Evolutionary conservation across 1,139 yeast species (phyloP).

Genomic region (Candida glucosophila): DNA sequence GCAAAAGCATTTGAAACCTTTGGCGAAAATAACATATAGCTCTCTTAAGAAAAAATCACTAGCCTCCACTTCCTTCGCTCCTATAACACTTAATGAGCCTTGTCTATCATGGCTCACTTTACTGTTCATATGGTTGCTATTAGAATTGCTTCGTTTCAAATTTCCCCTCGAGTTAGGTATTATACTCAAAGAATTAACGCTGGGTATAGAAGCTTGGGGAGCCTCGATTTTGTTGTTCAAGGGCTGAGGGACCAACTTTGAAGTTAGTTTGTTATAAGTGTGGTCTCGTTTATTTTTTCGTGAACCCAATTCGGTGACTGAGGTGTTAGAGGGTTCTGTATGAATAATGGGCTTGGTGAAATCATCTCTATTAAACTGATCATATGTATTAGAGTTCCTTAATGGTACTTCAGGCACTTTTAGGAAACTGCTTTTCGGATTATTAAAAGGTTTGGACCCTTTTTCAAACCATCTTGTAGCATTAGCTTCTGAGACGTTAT

Average conservation of each 20-base stretch:
- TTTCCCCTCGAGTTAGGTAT: slow-evolving; percentile 9
- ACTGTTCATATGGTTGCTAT: slow-evolving; percentile 4
- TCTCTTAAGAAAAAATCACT: slow-evolving; percentile 39
- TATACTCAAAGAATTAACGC: slow-evolving; percentile 7
- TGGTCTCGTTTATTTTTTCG: slow-evolving; percentile 16
- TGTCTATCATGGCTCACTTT: slow-evolving; percentile 3
- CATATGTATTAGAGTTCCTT: slow-evolving; percentile 31
- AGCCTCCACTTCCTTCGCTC: slow-evolving; percentile 26
- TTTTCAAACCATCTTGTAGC: too few species aligned
- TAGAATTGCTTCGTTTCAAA: slow-evolving; percentile 23
- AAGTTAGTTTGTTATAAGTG: slow-evolving; percentile 41
- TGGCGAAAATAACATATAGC: slow-evolving; percentile 55
- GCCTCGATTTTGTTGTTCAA: slow-evolving; percentile 5
- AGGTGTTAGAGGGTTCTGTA: slow-evolving; percentile 14
- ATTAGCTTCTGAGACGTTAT: slow-evolving; percentile 14
- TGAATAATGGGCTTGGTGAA: slow-evolving; percentile 32
- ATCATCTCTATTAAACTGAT: slow-evolving; percentile 15
- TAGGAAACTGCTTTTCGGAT: slow-evolving; percentile 39
- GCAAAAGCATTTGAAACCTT: slow-evolving; percentile 55
- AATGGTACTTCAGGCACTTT: slow-evolving; percentile 47
- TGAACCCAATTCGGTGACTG: slow-evolving; percentile 4
- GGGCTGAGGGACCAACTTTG: slow-evolving; percentile 46
- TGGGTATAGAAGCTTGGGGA: slow-evolving; percentile 2
- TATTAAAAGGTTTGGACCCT: slow-evolving; percentile 20
- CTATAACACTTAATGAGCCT: slow-evolving; percentile 7